These are phyloP conservation scores for Aspergillus campestris DNA, from an alignment of 495 filamentous ascomycete genomes.

Conservation along the genomic window DNA sequence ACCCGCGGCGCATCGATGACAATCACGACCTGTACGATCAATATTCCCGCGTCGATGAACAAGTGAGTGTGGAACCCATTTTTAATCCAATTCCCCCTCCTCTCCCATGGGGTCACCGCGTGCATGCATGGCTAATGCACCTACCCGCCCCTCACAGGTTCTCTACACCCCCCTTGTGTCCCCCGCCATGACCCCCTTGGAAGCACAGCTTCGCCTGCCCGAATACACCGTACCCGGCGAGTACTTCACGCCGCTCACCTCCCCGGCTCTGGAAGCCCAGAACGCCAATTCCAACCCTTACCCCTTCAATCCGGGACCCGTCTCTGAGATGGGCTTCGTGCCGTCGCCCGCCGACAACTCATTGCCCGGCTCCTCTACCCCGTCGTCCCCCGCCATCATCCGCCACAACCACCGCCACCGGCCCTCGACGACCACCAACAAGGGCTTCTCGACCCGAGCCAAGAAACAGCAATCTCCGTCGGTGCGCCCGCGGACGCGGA, in stretches of 20 bases:
- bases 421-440: slow-evolving; percentile 25
- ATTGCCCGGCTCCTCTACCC: slow-evolving; percentile 26
- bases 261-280: slow-evolving; percentile 82
- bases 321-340: slow-evolving; percentile 34
- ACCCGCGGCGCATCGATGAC: slow-evolving; percentile 53
- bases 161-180: slow-evolving; percentile 92
- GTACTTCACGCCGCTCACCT: slow-evolving; percentile 90
- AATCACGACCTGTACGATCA: slow-evolving; percentile 59
- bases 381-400: slow-evolving; percentile 15
- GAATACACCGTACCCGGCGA: slow-evolving; percentile 80
- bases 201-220: slow-evolving; percentile 70
- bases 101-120: not conserved
- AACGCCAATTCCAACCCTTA: slow-evolving; percentile 41
- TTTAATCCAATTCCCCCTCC: not conserved
- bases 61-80: slow-evolving; percentile 44
- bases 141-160: slow-evolving; percentile 39
- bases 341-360: slow-evolving; percentile 42
- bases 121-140: slow-evolving; percentile 17
- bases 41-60: slow-evolving; percentile 69
- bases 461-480: slow-evolving; percentile 78
- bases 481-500: slow-evolving; percentile 63
- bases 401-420: slow-evolving; percentile 30
- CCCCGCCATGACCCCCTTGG: slow-evolving; percentile 86
- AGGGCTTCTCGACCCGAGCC: slow-evolving; percentile 30
- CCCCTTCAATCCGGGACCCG: slow-evolving; percentile 24